Base-by-base conservation (phyloP, 148 eudicot species). In the Fagopyrum esculentum region DNA sequence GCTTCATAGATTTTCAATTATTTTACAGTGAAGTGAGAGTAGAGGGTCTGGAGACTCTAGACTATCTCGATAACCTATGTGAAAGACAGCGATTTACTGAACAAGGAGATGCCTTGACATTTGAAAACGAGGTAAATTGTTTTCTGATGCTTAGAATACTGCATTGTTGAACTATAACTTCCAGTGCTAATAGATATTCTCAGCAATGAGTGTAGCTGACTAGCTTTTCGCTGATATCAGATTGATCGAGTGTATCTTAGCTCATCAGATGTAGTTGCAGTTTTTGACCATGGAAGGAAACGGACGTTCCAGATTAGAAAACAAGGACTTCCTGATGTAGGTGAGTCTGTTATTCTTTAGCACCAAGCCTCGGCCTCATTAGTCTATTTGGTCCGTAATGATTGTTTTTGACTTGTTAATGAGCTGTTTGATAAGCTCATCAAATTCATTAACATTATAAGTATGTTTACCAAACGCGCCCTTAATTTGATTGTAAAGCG, bases 31-130 rank as follows among this genome's bases (percentile, higher is more conserved):
- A 95, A 85, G 99, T 95, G 73, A 89, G 99, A 50, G 92, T 95
- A 8, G 99, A 95, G 80, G 99, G 99, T 19, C 61, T 95, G 82
- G 98, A 94, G 82, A 94, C 93, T 30, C 77, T 90, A 30, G 97
- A 94, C 84, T 94, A 91, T 76, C 90, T 92, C 0, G 97, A 95
- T 84, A 85, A 83, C 79, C 78, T 90, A 70, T 73, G 49, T 70
- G 83, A 89, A 3, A 85, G 76, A 77, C 82, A 95, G 66, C 92
- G 99, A 5, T 95, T 90, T 68, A 95, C 97, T 50, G 98, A 95
- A 81, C 99, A 95, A 90, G 96, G 99, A 74, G 92, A 95, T 79
- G 96, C 99, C 74, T 84, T 95, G 47, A 95, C 97, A 45, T 95
- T 95, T 81, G 99, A 95, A 80, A 87, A 91, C 10, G 99, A 95